Base-by-base conservation (phyloP, 106 monocot genomes). In the Acorus calamus region DNA sequence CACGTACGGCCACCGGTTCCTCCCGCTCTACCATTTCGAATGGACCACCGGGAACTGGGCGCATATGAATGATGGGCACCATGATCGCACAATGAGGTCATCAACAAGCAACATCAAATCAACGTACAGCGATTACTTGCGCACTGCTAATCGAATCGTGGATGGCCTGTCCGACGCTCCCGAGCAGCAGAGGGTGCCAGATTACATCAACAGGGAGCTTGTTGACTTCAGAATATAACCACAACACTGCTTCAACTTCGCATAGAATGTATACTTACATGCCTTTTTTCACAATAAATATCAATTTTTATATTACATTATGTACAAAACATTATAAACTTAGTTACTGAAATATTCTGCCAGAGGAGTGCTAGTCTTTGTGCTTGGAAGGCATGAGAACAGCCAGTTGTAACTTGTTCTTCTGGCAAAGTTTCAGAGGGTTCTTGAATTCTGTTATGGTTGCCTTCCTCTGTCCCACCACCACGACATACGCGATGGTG, bases 361-460 rank as follows among this genome's bases (percentile, higher is more conserved):
- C 28, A 28, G 28, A 28, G 28, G 28, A 28, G 28, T 28, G 28
- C 28, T 28, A 28, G 28, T 28, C 28, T 28, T 0, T 28, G 28
- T 28, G 28, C 28, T 28, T 28, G 1, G 28, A 28, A 28, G 84
- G 72, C 82, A 98, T 83, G 52, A 85, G 14, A 62, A 98, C 66
- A 11, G 85, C 91, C 49, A 98, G 72, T 14, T 69, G 57, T 57
- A 98, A 62, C 11, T 64, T 47, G 45, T 79, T 83, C 28, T 92
- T 78, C 67, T 75, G 77, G 72, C 75, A 87, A 8, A 92, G 67
- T 53, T 75, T 78, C 8, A 77, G 52, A 12, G 88, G 88, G 75
- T 98, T 98, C 69, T 77, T 92, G 42, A 98, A 57, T 6, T 92
- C 14, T 10, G 73, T 75, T 11, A 98, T 49, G 44, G 50, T 81